Base-by-base conservation (phyloP, 1,284 basidiomycete species). In the Marasmius oreades region DNA sequence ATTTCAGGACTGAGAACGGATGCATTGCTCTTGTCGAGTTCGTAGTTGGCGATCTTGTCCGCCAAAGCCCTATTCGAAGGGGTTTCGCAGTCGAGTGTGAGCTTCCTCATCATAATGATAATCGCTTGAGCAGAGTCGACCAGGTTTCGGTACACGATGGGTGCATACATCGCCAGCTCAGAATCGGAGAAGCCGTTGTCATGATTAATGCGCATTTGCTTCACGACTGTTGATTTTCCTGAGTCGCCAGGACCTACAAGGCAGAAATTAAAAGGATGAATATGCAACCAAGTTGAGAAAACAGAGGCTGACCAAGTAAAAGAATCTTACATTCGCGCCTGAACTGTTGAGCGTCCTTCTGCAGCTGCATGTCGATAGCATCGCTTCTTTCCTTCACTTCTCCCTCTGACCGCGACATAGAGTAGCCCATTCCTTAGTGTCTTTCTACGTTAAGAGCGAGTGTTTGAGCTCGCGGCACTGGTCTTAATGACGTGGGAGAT, bases 201-300 rank as follows among this genome's bases (percentile, higher is more conserved):
- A 72, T 98, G 93, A 59, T 98, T 96, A 62, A 98, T 98, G 80
- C 97, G 98, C 95, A 98, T 98, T 74, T 98, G 96, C 74, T 98
- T 98, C 48, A 98, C 94, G 62, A 98, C 94, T 0, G 95, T 98
- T 5, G 87, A 91, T 76, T 98, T 98, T 33, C 95, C 96, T 0
- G 92, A 95, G 77, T 82, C 81, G 55, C 80, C 77, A n/a, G 82
- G 81, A 52, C 81, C 81, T 84, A 37, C 36, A 47, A 53, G 18
- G 48, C 52, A 20, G 44, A 56, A 42, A 37, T 31, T 43, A 44
- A 52, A 31, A 24, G 56, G 43, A 23, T 47, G 10, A 31, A 31
- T 31, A 31, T 31, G 28, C 10, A 31, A 31, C 10, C 28, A 10
- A 31, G 28, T 42, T 48, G 45, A 53, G 31, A 53, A 12, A 56